Evolutionary conservation across 2,329 filamentous ascomycete species (phyloP).

Genomic region (Penicillium sp.): DNA sequence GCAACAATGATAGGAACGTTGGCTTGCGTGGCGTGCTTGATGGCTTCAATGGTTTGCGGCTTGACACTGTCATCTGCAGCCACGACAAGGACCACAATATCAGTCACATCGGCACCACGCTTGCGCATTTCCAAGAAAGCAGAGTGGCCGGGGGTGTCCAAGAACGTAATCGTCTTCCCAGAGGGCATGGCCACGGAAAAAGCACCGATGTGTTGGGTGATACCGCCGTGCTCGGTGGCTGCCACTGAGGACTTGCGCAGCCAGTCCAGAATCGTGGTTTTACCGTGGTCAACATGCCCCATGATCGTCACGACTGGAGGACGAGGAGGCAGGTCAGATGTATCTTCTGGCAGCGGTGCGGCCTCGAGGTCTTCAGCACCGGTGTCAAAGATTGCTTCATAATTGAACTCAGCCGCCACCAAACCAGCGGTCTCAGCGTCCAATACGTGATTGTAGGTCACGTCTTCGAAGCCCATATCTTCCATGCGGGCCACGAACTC

Average conservation of each 20-base stretch:
- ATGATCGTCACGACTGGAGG: constrained; percentile 98
- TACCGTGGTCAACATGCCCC: constrained; percentile 98
- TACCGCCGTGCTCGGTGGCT: constrained; percentile 89
- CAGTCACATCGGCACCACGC: constrained; percentile 91
- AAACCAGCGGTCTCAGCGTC: constrained; percentile 88
- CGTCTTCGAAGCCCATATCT: constrained; percentile 86
- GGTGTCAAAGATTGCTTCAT: constrained; percentile 74
- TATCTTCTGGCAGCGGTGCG: constrained; percentile 69
- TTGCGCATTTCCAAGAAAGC: constrained; percentile 96
- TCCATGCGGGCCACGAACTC: constrained; percentile 74
- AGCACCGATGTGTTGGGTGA: constrained; percentile 97
- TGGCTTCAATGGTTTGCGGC: constrained; percentile 92
- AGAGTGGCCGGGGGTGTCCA: constrained; percentile 94
- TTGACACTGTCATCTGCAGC: constrained; percentile 97
- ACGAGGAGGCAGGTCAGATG: constrained; percentile 67
- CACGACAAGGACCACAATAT: constrained; percentile 94
- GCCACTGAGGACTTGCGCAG: constrained; percentile 90
- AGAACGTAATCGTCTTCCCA: constrained; percentile 90
- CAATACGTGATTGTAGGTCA: constrained; percentile 79
- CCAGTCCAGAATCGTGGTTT: constrained; percentile 94
- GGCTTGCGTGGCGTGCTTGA: constrained; percentile 86
- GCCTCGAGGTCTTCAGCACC: constrained; percentile 71
- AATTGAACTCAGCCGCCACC: constrained; percentile 90
- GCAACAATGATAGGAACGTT: constrained; percentile 96
- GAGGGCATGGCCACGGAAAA: constrained; percentile 87